Base-by-base conservation (phyloP, 202 grass and related monocot species). In the Tripidium arundinaceum region DNA sequence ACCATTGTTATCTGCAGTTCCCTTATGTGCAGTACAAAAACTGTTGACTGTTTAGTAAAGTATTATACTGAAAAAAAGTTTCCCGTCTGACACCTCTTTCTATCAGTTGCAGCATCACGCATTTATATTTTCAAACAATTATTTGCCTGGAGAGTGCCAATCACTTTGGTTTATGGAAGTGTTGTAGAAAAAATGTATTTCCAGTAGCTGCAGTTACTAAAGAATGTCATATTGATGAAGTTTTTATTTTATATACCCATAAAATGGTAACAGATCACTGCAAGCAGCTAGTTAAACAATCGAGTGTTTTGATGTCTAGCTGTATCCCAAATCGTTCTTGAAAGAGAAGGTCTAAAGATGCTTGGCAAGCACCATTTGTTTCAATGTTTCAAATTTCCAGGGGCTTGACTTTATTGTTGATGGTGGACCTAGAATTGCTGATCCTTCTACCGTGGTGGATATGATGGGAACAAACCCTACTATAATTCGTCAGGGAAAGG, bases 331-430 rank as follows among this genome's bases (percentile, higher is more conserved):
- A 24, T 57, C 18, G 7, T 49, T 19, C 26, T 67, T 62, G 70
- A 19, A 43, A 8, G 19, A 50, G 3, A 22, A 43, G 1, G 36
- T 75, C 29, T 16, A 72, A n/a, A 43, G 16, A 76, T 81, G 62
- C 24, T n/a, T n/a, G n/a, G n/a, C n/a, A n/a, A n/a, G n/a, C n/a
- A n/a, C n/a, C n/a, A n/a, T n/a, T n/a, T n/a, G n/a, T n/a, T n/a
- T n/a, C n/a, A 31, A 10, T 76, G 28, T 86, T 75, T 36, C 27
- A 28, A 76, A 82, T 86, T 68, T 77, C 26, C 81, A 95, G 96
- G 96, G 96, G 46, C 85, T 98, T 55, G 96, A 98, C 88, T 98
- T 98, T 90, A 86, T 98, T 89, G 82, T 98, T 73, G 90, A 95
- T 65, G 88, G 93, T 65, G 92, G 90, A 83, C 61, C 87, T 42